Conservation (phyloP, 441 rosid species). For the Sinapis alba region DNA sequence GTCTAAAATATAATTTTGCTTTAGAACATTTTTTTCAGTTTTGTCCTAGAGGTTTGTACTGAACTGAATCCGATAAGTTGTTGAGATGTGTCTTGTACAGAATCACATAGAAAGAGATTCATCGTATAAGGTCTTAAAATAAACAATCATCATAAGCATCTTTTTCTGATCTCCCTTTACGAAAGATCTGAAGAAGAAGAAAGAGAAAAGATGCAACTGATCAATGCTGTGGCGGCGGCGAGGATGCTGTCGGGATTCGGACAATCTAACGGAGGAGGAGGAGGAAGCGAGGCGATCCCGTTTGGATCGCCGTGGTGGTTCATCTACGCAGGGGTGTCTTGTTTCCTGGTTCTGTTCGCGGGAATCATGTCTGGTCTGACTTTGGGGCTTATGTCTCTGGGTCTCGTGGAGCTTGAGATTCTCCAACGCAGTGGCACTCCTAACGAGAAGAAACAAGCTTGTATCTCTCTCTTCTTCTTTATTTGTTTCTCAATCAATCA, state of each 20-base stretch:
- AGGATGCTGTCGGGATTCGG: constrained; percentile 48
- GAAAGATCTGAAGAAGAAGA: constrained; percentile 11
- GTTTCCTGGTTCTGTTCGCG: constrained; percentile 57
- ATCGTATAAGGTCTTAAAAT: neutral
- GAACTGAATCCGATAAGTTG: constrained; percentile 26
- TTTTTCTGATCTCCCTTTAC: neutral
- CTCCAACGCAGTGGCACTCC: constrained; percentile 84
- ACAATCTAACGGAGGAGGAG: constrained; percentile 40
- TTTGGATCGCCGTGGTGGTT: constrained; percentile 64
- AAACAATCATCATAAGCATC: neutral
- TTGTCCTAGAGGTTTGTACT: neutral
- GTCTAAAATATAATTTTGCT: neutral
- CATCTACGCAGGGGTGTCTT: constrained; percentile 66
- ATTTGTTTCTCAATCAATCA: neutral
- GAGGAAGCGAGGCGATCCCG: constrained; percentile 42
- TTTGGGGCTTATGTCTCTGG: constrained; percentile 85
- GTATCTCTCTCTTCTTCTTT: constrained; percentile 31
- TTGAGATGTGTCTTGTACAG: constrained; percentile 12
- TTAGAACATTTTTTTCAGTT: neutral
- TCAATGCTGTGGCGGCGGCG: constrained; percentile 63
- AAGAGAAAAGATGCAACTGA: constrained; percentile 56
- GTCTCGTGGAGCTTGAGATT: constrained; percentile 88
- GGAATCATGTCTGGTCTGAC: constrained; percentile 95
- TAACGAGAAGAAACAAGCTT: constrained; percentile 82
- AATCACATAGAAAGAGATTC: constrained; percentile 21